Base-by-base conservation (phyloP, 2,329 filamentous ascomycete species). In the Cladobotryum mycophilum region DNA sequence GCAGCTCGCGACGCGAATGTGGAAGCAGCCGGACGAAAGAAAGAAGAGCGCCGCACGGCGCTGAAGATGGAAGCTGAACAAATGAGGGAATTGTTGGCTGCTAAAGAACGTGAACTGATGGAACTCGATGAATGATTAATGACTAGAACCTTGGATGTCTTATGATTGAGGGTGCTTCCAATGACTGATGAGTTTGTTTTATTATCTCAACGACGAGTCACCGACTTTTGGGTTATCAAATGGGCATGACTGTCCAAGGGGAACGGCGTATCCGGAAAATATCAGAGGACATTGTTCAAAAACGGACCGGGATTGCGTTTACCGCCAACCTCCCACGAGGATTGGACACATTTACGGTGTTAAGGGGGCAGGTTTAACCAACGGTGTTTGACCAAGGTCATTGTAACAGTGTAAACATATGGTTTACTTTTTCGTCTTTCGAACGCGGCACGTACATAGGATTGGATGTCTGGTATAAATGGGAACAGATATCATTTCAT, bases 1-100 rank as follows among this genome's bases (percentile, higher is more conserved):
- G 51, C 52, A 36, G 51, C 57, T 35, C 58, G 60, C 44, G 55
- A 64, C 54, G 37, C 62, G 57, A 40, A 68, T 52, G 42, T 22
- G 6, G 76, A 81, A 30, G 68, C 66, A 30, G 68, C 66, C n/a
- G 79, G 80, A 30, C 71, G 71, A 13, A 62, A 72, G 7, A 84
- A 79, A 58, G 75, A 78, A 4, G 84, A 87, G 56, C 77, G 82
- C 49, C 76, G 85, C 45, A 80, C 79, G 8, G 78, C 82, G 44
- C 70, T 95, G 45, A 79, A 85, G 63, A 76, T 82, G 20, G 88
- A 95, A 65, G 83, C 87, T 0, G 86, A 91, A 61, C 75, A 76
- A 47, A 93, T 93, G 82, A 78, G 86, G 36, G 81, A 85, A 64
- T 74, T 86, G 66, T 72, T 91, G 30, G 76, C 82, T 9, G 84